Evolutionary conservation across 2,329 filamentous ascomycete species (phyloP).

Genomic region (Claviceps humidiphila): DNA sequence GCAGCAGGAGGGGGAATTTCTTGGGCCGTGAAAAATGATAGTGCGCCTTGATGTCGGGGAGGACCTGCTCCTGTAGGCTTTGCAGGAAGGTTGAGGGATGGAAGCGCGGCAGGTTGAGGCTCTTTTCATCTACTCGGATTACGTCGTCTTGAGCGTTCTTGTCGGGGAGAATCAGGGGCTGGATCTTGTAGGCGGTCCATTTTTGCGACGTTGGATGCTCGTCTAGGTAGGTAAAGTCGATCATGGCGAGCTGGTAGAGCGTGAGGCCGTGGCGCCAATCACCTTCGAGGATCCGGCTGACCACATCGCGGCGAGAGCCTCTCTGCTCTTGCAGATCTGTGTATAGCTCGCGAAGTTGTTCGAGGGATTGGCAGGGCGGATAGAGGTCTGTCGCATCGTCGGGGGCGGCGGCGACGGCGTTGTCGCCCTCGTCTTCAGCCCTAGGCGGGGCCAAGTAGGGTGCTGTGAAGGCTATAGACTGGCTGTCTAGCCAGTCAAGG

Average conservation of each 20-base stretch:
- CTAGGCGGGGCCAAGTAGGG: constrained; percentile 17
- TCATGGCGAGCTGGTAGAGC: constrained; percentile 55
- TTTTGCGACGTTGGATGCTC: constrained; percentile 50
- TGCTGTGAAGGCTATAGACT: constrained; percentile 43
- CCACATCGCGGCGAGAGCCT: constrained; percentile 48
- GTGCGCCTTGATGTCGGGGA: constrained; percentile 71
- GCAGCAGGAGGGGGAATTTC: constrained; percentile 53
- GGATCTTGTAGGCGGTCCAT: constrained; percentile 50
- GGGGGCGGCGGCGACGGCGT: constrained; percentile 21
- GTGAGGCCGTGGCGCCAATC: constrained; percentile 54
- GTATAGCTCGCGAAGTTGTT: constrained; percentile 55
- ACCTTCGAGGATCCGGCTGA: constrained; percentile 51
- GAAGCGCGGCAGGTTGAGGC: constrained; percentile 51
- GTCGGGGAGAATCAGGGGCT: constrained; percentile 32
- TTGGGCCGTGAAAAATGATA: constrained; percentile 66
- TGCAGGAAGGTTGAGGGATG: constrained; percentile 70
- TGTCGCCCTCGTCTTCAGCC: constrained; percentile 25
- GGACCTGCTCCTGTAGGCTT: constrained; percentile 59
- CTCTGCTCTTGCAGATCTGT: constrained; percentile 43
- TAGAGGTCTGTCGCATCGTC: constrained; percentile 55
- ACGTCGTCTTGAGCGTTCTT: constrained; percentile 24
- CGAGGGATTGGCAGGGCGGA: constrained; percentile 49
- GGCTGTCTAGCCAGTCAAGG: constrained; percentile 63
- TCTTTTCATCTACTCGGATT: constrained; percentile 29
- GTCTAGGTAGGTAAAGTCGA: constrained; percentile 53